Evolutionary conservation across 1,284 basidiomycete genomes (phyloP).

Genomic region (Ustilago bromivora): DNA sequence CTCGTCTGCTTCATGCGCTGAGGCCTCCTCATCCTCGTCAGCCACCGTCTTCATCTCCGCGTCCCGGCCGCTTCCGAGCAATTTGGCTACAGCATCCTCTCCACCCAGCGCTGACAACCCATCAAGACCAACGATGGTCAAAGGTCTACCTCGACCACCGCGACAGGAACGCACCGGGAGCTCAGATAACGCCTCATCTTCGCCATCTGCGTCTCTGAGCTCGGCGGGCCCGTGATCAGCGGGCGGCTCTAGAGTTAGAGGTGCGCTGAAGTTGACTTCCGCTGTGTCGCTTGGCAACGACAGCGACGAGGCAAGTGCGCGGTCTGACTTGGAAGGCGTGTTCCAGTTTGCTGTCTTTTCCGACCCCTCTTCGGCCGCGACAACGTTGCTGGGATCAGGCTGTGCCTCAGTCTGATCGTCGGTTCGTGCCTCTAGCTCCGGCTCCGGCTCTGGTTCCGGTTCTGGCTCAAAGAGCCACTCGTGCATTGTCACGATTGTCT

Average conservation of each 20-base stretch:
- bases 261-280: not conserved
- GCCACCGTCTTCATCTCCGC: not conserved
- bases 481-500: conserved; percentile 66
- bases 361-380: not conserved
- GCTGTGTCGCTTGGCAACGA: conserved; percentile 14
- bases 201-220: conserved; percentile 7
- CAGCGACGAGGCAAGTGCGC: conserved; percentile 3
- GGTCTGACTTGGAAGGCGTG: not conserved
- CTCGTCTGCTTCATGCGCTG: not conserved
- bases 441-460: conserved; percentile 47
- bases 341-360: not conserved
- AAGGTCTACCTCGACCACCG: conserved; percentile 27
- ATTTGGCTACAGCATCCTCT: conserved; percentile 24
- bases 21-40: not conserved
- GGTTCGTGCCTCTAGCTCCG: conserved; percentile 1
- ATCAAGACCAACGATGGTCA: conserved; percentile 46
- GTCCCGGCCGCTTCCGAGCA: conserved; percentile 23
- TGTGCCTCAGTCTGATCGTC: not conserved
- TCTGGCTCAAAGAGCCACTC: conserved; percentile 67
- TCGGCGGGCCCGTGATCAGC: not conserved
- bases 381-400: not conserved
- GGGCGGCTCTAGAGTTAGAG: not conserved
- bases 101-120: conserved; percentile 33
- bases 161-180: conserved; percentile 35
- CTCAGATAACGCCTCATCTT: conserved; percentile 26